Evolutionary conservation across 2,329 filamentous ascomycete genomes (phyloP).

Genomic region (Helotiales sp.): DNA sequence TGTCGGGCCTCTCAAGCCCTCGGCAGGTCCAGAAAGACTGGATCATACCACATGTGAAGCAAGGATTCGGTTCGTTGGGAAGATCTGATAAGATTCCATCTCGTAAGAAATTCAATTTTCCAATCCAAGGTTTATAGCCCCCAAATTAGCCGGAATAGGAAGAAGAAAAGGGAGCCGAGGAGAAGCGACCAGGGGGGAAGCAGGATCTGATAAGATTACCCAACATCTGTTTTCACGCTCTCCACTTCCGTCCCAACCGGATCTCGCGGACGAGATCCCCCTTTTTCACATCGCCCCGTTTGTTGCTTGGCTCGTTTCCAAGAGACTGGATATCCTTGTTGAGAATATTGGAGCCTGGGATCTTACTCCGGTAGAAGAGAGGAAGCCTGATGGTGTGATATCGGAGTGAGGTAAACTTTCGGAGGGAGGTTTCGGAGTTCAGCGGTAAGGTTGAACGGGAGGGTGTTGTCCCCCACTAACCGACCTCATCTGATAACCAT

Average conservation of each 20-base stretch:
- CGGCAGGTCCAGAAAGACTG: background rate
- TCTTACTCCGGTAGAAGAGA: no score
- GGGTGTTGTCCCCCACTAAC: no score
- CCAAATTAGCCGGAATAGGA: background rate
- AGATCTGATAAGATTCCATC: background rate
- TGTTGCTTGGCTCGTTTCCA: background rate
- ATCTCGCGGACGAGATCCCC: background rate
- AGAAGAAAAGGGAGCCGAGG: background rate
- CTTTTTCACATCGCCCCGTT: background rate
- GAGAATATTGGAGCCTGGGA: no score
- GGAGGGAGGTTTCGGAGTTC: no score
- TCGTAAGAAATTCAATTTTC: no score
- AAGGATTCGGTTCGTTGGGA: background rate
- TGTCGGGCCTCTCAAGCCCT: no score
- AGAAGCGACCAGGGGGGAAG: background rate
- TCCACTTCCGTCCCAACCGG: background rate
- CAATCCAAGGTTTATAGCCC: background rate
- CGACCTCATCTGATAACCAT: no score
- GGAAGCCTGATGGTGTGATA: no score
- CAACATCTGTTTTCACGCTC: no score
- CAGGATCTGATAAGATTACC: background rate
- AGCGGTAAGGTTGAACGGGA: no score
- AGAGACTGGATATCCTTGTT: background rate
- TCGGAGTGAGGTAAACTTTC: no score
- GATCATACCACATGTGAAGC: background rate